Evolutionary conservation across 208 protist species (phyloP).

Genomic region (Trypanosoma avium): DNA sequence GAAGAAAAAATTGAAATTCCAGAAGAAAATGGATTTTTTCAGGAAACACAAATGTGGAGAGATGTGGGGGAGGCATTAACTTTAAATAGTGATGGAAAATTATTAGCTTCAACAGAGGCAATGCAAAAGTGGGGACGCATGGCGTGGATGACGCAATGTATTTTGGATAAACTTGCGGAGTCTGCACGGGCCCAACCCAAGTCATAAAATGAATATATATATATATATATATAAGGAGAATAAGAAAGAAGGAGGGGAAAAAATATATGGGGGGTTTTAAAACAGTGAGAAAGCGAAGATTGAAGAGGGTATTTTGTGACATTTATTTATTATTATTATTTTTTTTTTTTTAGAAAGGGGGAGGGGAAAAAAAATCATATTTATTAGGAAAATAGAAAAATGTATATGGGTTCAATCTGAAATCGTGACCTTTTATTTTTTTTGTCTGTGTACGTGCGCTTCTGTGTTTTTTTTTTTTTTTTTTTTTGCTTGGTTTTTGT

Average conservation of each 20-base stretch:
- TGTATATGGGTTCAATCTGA: background rate
- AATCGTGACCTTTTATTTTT: background rate
- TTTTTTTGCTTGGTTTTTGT: too few species aligned
- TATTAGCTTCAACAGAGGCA: conserved; percentile 32
- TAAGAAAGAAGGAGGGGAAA: background rate
- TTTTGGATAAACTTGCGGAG: conserved; percentile 49
- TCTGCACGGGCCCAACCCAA: conserved; percentile 21
- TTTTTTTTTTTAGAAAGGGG: too few species aligned
- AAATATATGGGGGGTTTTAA: too few species aligned
- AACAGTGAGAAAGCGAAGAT: too few species aligned
- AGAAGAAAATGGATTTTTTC: conserved; percentile 36
- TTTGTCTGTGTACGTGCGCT: conserved; percentile 1
- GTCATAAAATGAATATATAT: background rate
- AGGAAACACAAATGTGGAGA: conserved; percentile 63
- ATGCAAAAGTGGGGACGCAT: conserved; percentile 44
- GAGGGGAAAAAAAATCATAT: conserved; percentile 3
- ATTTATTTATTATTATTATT: conserved; percentile 3
- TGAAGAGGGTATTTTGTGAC: too few species aligned
- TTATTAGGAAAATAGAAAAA: conserved; percentile 3
- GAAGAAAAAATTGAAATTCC: conserved; percentile 34
- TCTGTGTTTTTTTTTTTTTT: conserved; percentile 1
- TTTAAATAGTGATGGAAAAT: conserved; percentile 15
- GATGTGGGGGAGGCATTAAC: conserved; percentile 35
- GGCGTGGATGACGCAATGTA: conserved; percentile 53
- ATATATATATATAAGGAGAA: background rate